Evolutionary conservation across 805 yeast genomes (phyloP).

Genomic region (Yueomyces sinensis): DNA sequence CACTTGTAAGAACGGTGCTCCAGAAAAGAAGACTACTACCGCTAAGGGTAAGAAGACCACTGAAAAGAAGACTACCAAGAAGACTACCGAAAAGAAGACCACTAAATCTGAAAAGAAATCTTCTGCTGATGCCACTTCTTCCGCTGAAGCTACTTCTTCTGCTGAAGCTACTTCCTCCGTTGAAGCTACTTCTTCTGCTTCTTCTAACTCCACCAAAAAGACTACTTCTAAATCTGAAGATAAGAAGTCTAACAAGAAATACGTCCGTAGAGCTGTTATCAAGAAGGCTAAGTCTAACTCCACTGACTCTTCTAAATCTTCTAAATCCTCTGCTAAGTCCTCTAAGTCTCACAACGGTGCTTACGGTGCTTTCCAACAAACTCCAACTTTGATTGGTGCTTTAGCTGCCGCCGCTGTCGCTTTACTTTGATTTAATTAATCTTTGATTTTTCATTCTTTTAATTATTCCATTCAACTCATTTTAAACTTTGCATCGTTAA

Average conservation of each 20-base stretch:
- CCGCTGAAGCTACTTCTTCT: not conserved
- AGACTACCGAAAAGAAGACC: not conserved
- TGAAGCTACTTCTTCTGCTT: constrained; percentile 6
- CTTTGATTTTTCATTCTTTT: not conserved
- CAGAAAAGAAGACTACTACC: constrained; percentile 35
- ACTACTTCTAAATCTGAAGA: not conserved
- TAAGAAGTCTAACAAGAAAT: no score
- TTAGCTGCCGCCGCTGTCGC: constrained; percentile 2
- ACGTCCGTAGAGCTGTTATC: no score
- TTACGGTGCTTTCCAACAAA: not conserved
- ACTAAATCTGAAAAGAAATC: constrained; percentile 11
- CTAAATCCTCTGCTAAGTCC: not conserved
- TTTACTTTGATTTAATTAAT: not conserved
- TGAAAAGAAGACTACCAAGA: not conserved
- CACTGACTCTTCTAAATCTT: not conserved
- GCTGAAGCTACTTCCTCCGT: not conserved
- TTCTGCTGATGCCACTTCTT: constrained; percentile 11
- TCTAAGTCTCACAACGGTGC: constrained; percentile 1
- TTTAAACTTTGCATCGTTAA: not conserved
- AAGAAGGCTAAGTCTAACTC: not conserved
- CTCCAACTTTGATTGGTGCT: constrained; percentile 1
- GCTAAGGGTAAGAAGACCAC: not conserved
- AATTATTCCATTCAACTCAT: not conserved
- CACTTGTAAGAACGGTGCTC: constrained; percentile 55
- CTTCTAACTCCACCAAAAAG: not conserved